A percentile compares a stretch with the other conserved stretches of the same genome.
These are phyloP conservation scores for Orbilia oligospora DNA, from an alignment of 2,329 filamentous ascomycete genomes.

Conservation along the genomic window DNA sequence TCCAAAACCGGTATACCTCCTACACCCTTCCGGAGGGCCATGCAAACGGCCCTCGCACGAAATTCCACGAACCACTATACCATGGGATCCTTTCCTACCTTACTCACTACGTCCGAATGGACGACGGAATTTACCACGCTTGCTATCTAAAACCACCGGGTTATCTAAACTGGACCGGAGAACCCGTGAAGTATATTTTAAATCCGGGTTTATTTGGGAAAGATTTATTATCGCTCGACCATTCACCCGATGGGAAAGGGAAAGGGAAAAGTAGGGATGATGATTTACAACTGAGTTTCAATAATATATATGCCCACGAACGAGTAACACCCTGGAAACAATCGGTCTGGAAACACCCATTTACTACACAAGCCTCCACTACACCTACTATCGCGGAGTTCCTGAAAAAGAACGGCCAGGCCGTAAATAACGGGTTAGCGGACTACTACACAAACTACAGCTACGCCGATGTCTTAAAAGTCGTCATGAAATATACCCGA, in stretches of 20 bases:
- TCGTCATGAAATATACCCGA: constrained; percentile 8
- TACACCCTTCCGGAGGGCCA: not conserved
- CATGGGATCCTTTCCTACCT: not conserved
- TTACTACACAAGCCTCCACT: not conserved
- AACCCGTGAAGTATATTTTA: not conserved
- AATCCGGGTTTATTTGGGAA: not conserved
- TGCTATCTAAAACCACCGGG: not conserved
- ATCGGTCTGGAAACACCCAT: not conserved
- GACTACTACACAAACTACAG: not conserved
- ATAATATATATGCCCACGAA: constrained; percentile 10
- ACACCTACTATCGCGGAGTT: constrained; percentile 2
- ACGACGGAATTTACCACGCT: not conserved
- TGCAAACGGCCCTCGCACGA: not conserved
- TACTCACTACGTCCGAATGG: constrained; percentile 13
- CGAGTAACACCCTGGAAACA: not conserved
- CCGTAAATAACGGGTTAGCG: not conserved
- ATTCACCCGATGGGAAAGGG: not conserved
- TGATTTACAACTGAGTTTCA: not conserved
- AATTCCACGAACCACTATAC: not conserved
- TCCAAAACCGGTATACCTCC: not conserved
- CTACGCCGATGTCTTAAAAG: constrained; percentile 5
- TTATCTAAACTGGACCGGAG: not conserved
- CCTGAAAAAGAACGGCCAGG: not conserved
- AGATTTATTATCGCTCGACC: not conserved
- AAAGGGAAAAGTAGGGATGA: not conserved